Percentiles rank a stretch among this genome's conserved stretches.
phyloP scores from a whole-genome alignment of 2,329 filamentous ascomycete genomes.

The Colletotrichum tropicicola region DNA sequence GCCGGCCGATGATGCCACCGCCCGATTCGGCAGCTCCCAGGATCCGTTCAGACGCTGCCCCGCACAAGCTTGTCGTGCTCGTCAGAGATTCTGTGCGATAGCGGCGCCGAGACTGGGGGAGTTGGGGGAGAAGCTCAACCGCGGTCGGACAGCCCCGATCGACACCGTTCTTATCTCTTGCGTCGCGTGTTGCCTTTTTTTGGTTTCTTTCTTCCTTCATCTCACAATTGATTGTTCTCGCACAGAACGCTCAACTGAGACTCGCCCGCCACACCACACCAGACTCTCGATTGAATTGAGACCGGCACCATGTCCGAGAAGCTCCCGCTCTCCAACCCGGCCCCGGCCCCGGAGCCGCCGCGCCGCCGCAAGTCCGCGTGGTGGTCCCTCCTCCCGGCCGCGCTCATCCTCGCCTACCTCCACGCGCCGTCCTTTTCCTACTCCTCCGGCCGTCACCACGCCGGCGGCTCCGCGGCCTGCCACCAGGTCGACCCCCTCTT shows the following conservation, averaged over 20 bases:
- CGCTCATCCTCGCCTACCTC: slow-evolving; percentile 21
- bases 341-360: slow-evolving; percentile 4
- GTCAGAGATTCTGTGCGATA: slow-evolving; percentile 10
- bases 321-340: slow-evolving; percentile 17
- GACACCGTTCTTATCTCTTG: background rate
- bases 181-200: background rate
- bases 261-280: background rate
- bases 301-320: slow-evolving; percentile 21
- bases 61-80: slow-evolving; percentile 9
- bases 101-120: background rate
- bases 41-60: background rate
- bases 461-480: slow-evolving; percentile 32
- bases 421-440: slow-evolving; percentile 12
- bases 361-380: slow-evolving; percentile 17
- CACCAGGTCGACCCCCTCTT: slow-evolving; percentile 44
- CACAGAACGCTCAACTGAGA: background rate
- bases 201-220: background rate
- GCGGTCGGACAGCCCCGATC: too few species aligned
- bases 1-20: background rate
- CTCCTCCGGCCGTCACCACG: background rate
- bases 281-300: background rate
- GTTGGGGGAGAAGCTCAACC: background rate
- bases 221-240: background rate
- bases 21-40: slow-evolving; percentile 18
- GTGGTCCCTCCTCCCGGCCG: slow-evolving; percentile 28